Base-by-base conservation (phyloP, 106 monocot genomes). In the Phalaenopsis equestris region DNA sequence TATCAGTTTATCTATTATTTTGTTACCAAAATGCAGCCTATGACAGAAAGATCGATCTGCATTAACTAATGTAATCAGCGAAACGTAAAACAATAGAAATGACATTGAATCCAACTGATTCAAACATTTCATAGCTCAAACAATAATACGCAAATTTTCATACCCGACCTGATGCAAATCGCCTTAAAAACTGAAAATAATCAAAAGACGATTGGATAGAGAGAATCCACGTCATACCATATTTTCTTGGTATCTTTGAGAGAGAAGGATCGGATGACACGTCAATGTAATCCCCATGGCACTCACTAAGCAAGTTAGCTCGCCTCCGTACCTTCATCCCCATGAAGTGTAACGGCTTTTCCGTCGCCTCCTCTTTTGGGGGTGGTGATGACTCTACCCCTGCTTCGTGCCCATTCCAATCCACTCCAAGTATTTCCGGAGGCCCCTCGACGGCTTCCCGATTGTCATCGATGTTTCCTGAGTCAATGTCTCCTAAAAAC, bases 271-370 rank as follows among this genome's bases (percentile, higher is more conserved):
- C 90, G 55, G 86, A 88, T 19, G 77, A 72, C 16, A 94, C 84
- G 64, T 83, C 90, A 48, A 94, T 68, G 80, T 94, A 94, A 75
- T 94, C 94, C 52, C 94, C 91, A 41, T 82, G 38, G 77, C 82
- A 86, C 16, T 77, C 76, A 42, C 82, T 21, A 4, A 73, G 48
- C 49, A 86, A 65, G 52, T 83, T 82, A 16, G 89, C 85, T 77
- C 87, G 74, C 19, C 93, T 57, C 75, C 85, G 72, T 41, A 91
- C 80, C 80, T 86, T 94, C 82, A 87, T 83, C 55, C 81, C 86
- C 83, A 80, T 86, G 78, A 91, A 89, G n/a, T 45, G 83, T 47
- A 42, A 67, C 61, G 67, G 77, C 41, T 87, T 81, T 42, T 49
- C 72, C 46, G 76, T 61, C 52, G 6, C 76, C 9, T 55, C 61